phyloP scores from a whole-genome alignment of 352 stramenopile genomes.

The Phytophthora cactorum region DNA sequence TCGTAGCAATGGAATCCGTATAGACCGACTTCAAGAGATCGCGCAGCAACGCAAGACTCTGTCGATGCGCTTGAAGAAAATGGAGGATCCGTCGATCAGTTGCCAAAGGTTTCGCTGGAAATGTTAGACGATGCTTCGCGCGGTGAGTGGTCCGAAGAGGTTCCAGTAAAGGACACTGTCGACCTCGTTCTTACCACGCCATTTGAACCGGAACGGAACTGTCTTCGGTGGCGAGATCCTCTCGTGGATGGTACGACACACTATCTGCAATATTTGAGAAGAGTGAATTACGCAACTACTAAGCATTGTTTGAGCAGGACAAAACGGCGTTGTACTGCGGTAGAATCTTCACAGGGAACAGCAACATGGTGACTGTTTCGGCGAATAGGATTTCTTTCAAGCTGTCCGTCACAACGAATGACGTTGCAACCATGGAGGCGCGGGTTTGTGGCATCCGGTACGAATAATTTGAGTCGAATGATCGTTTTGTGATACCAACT shows the following conservation, averaged over 20 bases:
- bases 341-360: slow-evolving; percentile 61
- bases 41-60: not conserved
- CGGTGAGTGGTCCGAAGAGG: not conserved
- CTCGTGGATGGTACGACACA: not conserved
- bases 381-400: slow-evolving; percentile 13
- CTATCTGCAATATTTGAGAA: not conserved
- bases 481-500: not conserved
- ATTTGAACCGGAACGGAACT: slow-evolving; percentile 1
- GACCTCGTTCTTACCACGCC: not conserved
- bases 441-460: slow-evolving; percentile 54
- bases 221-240: slow-evolving; percentile 1
- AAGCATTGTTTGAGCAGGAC: slow-evolving; percentile 36
- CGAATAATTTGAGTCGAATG: not conserved
- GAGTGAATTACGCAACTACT: not conserved
- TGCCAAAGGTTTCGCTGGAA: not conserved
- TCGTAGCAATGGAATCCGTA: slow-evolving; percentile 15
- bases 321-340: slow-evolving; percentile 62
- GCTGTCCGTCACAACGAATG: slow-evolving; percentile 46
- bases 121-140: not conserved
- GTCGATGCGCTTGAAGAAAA: not conserved
- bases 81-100: not conserved
- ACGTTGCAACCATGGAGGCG: slow-evolving; percentile 56
- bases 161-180: not conserved
- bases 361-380: slow-evolving; percentile 24
- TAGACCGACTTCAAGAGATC: slow-evolving; percentile 20